These are phyloP conservation scores for Geranium rotundifolium DNA, from an alignment of 345 rosid genomes.

Conservation along the genomic window DNA sequence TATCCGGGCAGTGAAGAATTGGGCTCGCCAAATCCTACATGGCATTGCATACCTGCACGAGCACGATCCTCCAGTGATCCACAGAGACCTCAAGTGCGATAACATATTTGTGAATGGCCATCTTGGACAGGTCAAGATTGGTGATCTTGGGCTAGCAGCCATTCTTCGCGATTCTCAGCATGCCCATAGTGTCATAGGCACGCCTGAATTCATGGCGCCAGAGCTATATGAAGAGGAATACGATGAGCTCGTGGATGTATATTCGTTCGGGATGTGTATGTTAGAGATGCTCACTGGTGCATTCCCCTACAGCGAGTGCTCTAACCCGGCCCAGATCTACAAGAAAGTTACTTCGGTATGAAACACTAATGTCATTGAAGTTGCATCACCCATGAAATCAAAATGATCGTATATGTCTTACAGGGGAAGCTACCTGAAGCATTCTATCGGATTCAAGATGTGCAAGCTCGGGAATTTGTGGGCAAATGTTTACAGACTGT, in stretches of 20 bases:
- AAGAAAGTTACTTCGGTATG: conserved; percentile 86
- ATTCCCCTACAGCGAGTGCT: conserved; percentile 81
- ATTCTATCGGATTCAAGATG: conserved; percentile 50
- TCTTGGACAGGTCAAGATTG: conserved; percentile 87
- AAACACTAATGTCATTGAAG: background rate
- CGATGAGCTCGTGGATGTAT: conserved; percentile 79
- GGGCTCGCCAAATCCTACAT: conserved; percentile 76
- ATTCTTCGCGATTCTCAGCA: conserved; percentile 58
- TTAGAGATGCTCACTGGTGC: conserved; percentile 89
- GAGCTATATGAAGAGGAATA: conserved; percentile 94
- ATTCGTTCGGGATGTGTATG: conserved; percentile 92
- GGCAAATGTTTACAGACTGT: conserved; percentile 69
- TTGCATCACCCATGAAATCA: background rate
- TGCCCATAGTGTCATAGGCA: conserved; percentile 93
- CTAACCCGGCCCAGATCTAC: conserved; percentile 88
- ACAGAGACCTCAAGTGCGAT: conserved; percentile 89
- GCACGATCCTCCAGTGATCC: conserved; percentile 87
- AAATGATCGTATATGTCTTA: background rate
- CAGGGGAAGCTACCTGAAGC: conserved; percentile 89
- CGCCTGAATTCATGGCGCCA: conserved; percentile 99
- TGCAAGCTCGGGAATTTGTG: conserved; percentile 54
- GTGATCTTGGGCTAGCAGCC: conserved; percentile 88
- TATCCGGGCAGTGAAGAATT: conserved; percentile 70
- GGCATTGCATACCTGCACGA: conserved; percentile 69
- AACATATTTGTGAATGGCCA: conserved; percentile 94